These are phyloP conservation scores for Mycocentrospora acerina DNA, from an alignment of 2,329 filamentous ascomycete genomes.

Conservation along the genomic window DNA sequence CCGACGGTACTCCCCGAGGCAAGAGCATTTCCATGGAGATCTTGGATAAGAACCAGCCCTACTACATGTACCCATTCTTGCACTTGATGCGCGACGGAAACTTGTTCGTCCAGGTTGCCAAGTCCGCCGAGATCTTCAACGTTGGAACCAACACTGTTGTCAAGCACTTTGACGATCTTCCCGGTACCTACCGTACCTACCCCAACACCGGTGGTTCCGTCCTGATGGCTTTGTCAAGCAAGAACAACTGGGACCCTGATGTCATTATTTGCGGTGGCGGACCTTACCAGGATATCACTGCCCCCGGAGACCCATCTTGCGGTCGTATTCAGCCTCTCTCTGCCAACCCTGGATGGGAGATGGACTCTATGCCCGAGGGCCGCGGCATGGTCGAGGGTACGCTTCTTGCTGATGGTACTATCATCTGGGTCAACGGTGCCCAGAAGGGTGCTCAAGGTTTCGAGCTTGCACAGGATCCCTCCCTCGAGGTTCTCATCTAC, in stretches of 20 bases:
- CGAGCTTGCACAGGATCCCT: conserved; percentile 56
- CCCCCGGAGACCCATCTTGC: conserved; percentile 61
- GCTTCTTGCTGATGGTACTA: conserved; percentile 61
- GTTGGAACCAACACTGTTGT: conserved; percentile 49
- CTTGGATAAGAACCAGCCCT: conserved; percentile 59
- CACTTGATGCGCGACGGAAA: conserved; percentile 59
- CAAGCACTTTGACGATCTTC: conserved; percentile 53
- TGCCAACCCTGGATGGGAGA: conserved; percentile 54
- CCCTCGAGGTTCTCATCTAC: conserved; percentile 60
- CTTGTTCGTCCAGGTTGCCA: conserved; percentile 59
- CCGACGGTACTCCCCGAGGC: conserved; percentile 50
- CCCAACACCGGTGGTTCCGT: conserved; percentile 63
- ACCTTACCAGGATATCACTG: conserved; percentile 60
- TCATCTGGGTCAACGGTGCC: conserved; percentile 64
- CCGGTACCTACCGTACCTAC: conserved; percentile 60
- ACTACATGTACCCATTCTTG: conserved; percentile 66
- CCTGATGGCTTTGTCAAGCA: conserved; percentile 55
- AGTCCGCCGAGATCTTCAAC: conserved; percentile 59
- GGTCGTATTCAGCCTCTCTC: conserved; percentile 57
- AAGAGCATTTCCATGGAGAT: conserved; percentile 55
- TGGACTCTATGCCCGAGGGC: conserved; percentile 61
- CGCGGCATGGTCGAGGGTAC: conserved; percentile 63
- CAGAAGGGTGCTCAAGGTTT: conserved; percentile 62
- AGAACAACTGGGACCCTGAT: conserved; percentile 56
- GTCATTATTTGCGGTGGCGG: conserved; percentile 62